phyloP scores from a whole-genome alignment of 148 eudicot species.

The Fagopyrum homotropicum region DNA sequence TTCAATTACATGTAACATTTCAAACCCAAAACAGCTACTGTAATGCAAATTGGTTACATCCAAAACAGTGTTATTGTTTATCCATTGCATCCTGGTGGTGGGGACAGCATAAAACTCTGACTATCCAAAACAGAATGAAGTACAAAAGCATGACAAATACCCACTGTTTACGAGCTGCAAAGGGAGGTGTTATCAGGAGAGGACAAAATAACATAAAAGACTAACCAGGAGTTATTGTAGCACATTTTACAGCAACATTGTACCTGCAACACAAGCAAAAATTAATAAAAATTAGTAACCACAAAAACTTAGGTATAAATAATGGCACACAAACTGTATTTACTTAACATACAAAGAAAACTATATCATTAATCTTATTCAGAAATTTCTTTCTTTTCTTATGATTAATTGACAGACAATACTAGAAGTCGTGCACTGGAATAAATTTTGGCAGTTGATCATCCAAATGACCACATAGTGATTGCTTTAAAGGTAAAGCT shows the following conservation, averaged over 20 bases:
- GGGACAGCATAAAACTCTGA: neutral
- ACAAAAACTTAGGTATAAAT: neutral
- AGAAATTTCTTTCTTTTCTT: neutral
- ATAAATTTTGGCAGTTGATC: neutral
- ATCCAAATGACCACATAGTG: no score
- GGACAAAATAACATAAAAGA: neutral
- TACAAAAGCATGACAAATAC: neutral
- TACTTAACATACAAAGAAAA: neutral
- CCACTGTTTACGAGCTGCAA: neutral
- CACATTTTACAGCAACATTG: slow-evolving; percentile 77
- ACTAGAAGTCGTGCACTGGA: neutral
- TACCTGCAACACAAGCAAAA: slow-evolving; percentile 33
- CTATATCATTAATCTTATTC: neutral
- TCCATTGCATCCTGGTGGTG: neutral
- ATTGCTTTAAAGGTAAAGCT: no score
- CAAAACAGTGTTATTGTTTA: neutral
- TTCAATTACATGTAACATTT: neutral
- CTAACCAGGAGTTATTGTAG: slow-evolving; percentile 72
- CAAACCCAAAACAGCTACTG: neutral
- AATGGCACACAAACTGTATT: neutral
- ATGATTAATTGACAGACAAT: neutral
- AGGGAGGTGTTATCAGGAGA: neutral
- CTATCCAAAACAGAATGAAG: slow-evolving; percentile 3
- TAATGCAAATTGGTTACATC: neutral
- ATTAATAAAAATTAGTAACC: neutral